phyloP scores from a whole-genome alignment of 495 filamentous ascomycete species.

The Tuber melanosporum region DNA sequence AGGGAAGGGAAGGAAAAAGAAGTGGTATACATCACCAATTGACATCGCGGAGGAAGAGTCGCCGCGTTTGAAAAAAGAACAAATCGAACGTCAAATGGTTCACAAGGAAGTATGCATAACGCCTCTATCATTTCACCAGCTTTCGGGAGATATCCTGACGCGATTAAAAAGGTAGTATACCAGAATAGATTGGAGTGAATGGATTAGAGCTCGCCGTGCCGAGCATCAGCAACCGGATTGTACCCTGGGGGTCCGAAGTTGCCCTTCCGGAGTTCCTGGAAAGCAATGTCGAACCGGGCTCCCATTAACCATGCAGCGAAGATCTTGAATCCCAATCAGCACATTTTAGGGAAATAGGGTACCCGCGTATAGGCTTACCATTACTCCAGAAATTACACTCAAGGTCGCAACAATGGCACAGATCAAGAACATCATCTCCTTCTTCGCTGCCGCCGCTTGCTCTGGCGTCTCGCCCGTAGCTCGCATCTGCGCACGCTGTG shows the following conservation, averaged over 20 bases:
- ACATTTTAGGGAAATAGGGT: background rate
- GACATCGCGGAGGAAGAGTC: background rate
- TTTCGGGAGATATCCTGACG: background rate
- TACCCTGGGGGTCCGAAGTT: conserved; percentile 40
- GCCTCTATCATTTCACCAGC: background rate
- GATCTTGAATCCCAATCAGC: conserved; percentile 40
- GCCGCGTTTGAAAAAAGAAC: background rate
- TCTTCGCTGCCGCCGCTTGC: conserved; percentile 46
- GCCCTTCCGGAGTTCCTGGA: conserved; percentile 51
- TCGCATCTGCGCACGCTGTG: conserved; percentile 33
- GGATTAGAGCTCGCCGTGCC: background rate
- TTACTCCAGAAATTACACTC: conserved; percentile 55
- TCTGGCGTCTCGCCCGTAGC: conserved; percentile 44
- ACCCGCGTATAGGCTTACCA: conserved; percentile 51
- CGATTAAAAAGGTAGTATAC: background rate
- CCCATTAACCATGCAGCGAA: conserved; percentile 44
- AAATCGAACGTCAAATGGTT: background rate
- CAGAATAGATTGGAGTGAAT: conserved; percentile 1
- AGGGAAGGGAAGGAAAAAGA: background rate
- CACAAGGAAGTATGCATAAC: background rate
- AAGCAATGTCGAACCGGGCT: conserved; percentile 59
- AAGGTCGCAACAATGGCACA: conserved; percentile 56
- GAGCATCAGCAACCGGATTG: background rate
- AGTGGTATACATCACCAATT: background rate
- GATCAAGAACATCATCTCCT: conserved; percentile 59